Base-by-base conservation (phyloP, 139 green algal genomes). In the Pleodorina starrii region DNA sequence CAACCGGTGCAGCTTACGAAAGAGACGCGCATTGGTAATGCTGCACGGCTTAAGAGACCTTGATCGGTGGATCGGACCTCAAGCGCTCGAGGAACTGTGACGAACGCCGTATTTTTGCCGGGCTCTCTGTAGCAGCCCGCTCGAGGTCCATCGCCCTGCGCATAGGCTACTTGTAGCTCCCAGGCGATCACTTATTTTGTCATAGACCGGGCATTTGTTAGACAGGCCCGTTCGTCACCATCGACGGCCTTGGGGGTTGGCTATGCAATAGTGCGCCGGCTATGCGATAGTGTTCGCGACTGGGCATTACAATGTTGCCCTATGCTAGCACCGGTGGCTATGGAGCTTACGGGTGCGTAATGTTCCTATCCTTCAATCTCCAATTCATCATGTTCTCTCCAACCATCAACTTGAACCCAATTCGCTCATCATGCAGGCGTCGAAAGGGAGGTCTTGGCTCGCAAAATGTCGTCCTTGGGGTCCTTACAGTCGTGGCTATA, bases 251-350 rank as follows among this genome's bases (percentile, higher is more conserved):
- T 40, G 63, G 63, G 21, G 32, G 6, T 73, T 35, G 63, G 63
- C 27, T 32, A 16, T 73, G 63, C n/a, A 38, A 35, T 73, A 40
- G 36, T 76, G 17, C 1, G 72, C 9, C 25, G 29, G 72, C 40
- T 80, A 57, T 57, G 72, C 69, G 14, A 46, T 77, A 50, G 69
- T 48, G 38, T 48, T 36, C 7, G 38, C 35, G 5, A n/a, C 14
- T 16, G 35, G 69, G 19, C 35, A n/a, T 80, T 35, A 73, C 21
- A 17, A 85, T 85, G 78, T 72, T 85, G 78, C 78, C 78, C 19
- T 85, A 85, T 36, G n/a, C 78, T 1, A 85, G 40, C 54, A 44
- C 17, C 16, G 54, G 44, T 19, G 32, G 16, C 21, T 85, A 85
- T 38, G 78, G 78, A 1, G 51, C 76, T 17, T 84, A 84, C 17